Evolutionary conservation across 345 rosid species (phyloP).

Genomic region (Citrus trifoliata): DNA sequence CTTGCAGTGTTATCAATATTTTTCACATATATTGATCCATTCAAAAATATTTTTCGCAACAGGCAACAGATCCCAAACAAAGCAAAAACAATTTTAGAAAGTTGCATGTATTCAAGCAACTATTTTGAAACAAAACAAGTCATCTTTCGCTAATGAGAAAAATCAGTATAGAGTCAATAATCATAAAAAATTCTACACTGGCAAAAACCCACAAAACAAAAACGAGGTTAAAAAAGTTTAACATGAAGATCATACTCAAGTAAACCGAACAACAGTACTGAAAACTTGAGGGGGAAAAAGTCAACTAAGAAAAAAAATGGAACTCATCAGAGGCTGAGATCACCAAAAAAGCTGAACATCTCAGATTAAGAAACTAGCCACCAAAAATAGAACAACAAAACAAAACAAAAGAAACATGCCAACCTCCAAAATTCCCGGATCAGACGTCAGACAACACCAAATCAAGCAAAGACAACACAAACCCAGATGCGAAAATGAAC

Average conservation of each 20-base stretch:
- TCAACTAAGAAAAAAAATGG: background rate
- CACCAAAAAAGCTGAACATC: background rate
- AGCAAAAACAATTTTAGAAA: background rate
- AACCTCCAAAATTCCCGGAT: constrained; percentile 12
- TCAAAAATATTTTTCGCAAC: background rate
- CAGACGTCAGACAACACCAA: background rate
- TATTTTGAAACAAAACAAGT: background rate
- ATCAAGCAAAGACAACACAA: background rate
- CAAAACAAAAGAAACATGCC: background rate
- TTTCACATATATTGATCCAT: background rate
- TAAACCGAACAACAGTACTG: background rate
- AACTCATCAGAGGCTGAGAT: constrained; percentile 11
- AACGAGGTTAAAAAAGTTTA: background rate
- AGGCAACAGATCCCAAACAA: background rate
- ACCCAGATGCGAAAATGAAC: background rate
- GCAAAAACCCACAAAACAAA: background rate
- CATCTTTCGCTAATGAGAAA: background rate
- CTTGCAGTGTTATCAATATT: background rate
- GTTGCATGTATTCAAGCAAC: background rate
- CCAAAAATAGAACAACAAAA: background rate
- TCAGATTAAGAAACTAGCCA: background rate
- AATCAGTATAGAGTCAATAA: background rate
- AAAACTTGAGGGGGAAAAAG: background rate
- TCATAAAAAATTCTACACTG: background rate
- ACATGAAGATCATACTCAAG: background rate